These are phyloP conservation scores for Cyamopsis tetragonoloba DNA, from an alignment of 306 rosid species.

Conservation along the genomic window DNA sequence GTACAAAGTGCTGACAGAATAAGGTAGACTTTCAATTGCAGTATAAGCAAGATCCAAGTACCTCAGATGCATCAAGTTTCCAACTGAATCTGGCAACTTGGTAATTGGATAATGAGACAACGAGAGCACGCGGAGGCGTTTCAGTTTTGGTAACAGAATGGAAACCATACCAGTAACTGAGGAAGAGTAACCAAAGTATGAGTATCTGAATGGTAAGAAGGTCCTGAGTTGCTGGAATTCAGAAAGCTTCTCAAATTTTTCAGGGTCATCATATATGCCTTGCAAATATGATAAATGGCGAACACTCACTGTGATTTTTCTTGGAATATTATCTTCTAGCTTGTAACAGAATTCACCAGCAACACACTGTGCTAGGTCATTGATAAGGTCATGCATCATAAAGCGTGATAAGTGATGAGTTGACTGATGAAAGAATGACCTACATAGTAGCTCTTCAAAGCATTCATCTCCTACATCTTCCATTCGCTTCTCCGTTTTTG, in stretches of 20 bases:
- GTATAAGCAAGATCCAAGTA: conserved; percentile 22
- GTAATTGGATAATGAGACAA: background rate
- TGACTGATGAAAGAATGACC: conserved; percentile 34
- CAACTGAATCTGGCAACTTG: conserved; percentile 10
- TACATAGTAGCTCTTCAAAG: conserved; percentile 23
- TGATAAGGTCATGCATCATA: conserved; percentile 35
- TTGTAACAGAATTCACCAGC: background rate
- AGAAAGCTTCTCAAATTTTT: conserved; percentile 15
- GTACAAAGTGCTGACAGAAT: conserved; percentile 10
- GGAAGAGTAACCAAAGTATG: background rate
- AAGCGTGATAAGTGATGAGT: background rate
- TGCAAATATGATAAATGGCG: conserved; percentile 31
- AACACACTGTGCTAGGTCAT: conserved; percentile 34
- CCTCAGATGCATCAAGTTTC: conserved; percentile 2
- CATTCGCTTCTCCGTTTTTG: conserved; percentile 1
- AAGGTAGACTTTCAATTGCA: background rate
- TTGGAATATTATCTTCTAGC: background rate
- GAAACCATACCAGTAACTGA: conserved; percentile 22
- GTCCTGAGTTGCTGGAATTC: conserved; percentile 12
- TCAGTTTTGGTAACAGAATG: background rate
- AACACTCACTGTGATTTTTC: background rate
- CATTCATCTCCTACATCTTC: conserved; percentile 31
- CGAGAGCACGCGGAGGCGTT: conserved; percentile 23
- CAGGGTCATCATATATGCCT: conserved; percentile 12
- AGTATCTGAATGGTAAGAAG: background rate